Percentiles rank a stretch among this genome's conserved stretches.
Conservation (phyloP, 2,329 filamentous ascomycete species). For the Nemania diffusa region DNA sequence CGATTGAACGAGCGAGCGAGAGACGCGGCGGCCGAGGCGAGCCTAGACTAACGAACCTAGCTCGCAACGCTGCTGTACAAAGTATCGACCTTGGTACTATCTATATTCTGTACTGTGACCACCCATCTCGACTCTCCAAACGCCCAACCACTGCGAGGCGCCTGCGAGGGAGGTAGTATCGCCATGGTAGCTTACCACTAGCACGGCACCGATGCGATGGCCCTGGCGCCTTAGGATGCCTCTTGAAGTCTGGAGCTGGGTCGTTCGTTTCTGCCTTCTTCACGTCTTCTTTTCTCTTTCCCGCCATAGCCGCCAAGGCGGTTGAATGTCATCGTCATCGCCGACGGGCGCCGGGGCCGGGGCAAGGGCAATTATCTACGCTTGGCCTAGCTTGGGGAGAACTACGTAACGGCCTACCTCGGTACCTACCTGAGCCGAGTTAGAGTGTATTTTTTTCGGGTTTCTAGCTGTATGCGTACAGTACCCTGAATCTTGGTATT, state of each 20-base stretch:
- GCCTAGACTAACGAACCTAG: not conserved
- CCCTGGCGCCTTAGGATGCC: not conserved
- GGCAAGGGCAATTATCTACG: not conserved
- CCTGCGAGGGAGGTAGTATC: not conserved
- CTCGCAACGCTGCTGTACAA: not conserved
- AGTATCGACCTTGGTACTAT: not conserved
- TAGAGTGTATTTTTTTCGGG: not conserved
- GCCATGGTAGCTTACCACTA: not conserved
- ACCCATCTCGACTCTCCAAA: not conserved
- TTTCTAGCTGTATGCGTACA: not conserved
- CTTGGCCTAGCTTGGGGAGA: constrained; percentile 3
- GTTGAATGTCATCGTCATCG: constrained; percentile 18
- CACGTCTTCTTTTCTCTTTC: constrained; percentile 3
- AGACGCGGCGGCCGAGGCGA: not conserved
- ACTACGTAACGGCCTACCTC: not conserved
- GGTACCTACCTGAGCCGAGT: not conserved
- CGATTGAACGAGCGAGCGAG: not conserved
- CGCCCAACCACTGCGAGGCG: not conserved
- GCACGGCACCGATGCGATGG: constrained; percentile 16
- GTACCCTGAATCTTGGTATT: not conserved
- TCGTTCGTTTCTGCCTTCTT: not conserved
- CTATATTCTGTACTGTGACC: not conserved
- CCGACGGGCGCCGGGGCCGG: not conserved
- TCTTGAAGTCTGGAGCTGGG: not conserved
- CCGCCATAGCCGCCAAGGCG: constrained; percentile 26